These are phyloP conservation scores for Diplodia scrobiculata DNA, from an alignment of 2,329 filamentous ascomycete species.

Conservation along the genomic window DNA sequence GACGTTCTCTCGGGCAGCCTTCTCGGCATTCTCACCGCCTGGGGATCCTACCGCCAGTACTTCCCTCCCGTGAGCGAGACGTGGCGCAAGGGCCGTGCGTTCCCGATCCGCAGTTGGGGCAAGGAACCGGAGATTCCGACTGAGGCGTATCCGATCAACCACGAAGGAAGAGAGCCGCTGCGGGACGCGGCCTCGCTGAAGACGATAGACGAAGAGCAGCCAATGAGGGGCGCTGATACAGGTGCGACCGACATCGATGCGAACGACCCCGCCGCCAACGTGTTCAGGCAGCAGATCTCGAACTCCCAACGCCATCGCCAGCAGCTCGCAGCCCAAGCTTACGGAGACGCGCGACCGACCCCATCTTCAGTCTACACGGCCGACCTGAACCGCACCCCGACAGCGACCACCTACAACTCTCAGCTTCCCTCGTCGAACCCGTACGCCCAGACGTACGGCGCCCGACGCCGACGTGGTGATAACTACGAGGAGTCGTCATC, in stretches of 20 bases:
- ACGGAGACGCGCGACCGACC: slow-evolving; percentile 31
- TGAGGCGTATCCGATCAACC: slow-evolving; percentile 31
- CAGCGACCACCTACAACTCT: slow-evolving; percentile 42
- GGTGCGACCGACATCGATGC: slow-evolving; percentile 19
- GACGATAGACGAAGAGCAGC: slow-evolving; percentile 40
- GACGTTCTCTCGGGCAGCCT: slow-evolving; percentile 60
- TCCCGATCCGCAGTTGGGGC: slow-evolving; percentile 62
- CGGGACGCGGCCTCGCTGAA: slow-evolving; percentile 34
- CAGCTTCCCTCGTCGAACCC: slow-evolving; percentile 40
- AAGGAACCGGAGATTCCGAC: slow-evolving; percentile 46
- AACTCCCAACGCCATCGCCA: slow-evolving; percentile 42
- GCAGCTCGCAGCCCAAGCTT: slow-evolving; percentile 33
- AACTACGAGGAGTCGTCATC: slow-evolving; percentile 46
- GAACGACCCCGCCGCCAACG: slow-evolving; percentile 37
- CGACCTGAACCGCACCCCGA: slow-evolving; percentile 39
- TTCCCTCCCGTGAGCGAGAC: slow-evolving; percentile 59
- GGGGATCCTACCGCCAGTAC: slow-evolving; percentile 60
- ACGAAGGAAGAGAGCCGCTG: slow-evolving; percentile 39
- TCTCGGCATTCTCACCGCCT: slow-evolving; percentile 57
- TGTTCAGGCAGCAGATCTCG: slow-evolving; percentile 46
- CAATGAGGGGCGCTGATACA: slow-evolving; percentile 27
- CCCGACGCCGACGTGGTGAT: slow-evolving; percentile 37
- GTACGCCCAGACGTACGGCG: slow-evolving; percentile 34
- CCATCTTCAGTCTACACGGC: slow-evolving; percentile 35
- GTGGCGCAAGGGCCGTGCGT: slow-evolving; percentile 61